Conservation (phyloP, 805 yeast species). For the Zygoascus tannicola region DNA sequence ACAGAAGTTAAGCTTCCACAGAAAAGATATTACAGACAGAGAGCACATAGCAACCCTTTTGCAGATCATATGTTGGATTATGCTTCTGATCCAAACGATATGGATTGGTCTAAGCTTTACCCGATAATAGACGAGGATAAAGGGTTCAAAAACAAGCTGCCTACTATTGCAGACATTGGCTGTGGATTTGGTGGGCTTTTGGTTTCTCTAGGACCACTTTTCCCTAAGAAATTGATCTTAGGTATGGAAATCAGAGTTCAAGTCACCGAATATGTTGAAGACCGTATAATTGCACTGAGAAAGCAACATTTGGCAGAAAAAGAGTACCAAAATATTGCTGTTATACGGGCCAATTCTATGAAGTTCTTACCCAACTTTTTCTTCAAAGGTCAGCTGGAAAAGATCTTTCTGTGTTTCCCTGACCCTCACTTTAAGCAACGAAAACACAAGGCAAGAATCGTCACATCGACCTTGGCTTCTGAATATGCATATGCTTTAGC, state of each 20-base stretch:
- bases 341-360: constrained; percentile 93
- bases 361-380: constrained; percentile 94
- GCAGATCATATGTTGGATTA: constrained; percentile 90
- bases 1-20: constrained; percentile 21
- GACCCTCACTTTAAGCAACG: constrained; percentile 98
- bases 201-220: constrained; percentile 66
- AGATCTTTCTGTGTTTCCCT: constrained; percentile 98
- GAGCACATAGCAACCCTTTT: constrained; percentile 97
- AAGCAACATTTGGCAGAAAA: constrained; percentile 34
- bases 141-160: constrained; percentile 29
- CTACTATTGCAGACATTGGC: constrained; percentile 81
- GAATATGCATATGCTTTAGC: constrained; percentile 87
- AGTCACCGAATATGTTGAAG: constrained; percentile 95
- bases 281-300: constrained; percentile 83
- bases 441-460: constrained; percentile 93
- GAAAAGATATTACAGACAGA: constrained; percentile 80
- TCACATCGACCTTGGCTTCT: constrained; percentile 76
- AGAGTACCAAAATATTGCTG: constrained; percentile 75
- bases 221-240: constrained; percentile 63
- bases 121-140: constrained; percentile 53
- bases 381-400: constrained; percentile 66
- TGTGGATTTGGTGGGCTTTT: constrained; percentile 95
- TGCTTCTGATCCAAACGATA: constrained; percentile 66
- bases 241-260: constrained; percentile 99
- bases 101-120: constrained; percentile 80